These are phyloP conservation scores for Apocynum venetum DNA, from an alignment of 257 asterid genomes.

Conservation along the genomic window DNA sequence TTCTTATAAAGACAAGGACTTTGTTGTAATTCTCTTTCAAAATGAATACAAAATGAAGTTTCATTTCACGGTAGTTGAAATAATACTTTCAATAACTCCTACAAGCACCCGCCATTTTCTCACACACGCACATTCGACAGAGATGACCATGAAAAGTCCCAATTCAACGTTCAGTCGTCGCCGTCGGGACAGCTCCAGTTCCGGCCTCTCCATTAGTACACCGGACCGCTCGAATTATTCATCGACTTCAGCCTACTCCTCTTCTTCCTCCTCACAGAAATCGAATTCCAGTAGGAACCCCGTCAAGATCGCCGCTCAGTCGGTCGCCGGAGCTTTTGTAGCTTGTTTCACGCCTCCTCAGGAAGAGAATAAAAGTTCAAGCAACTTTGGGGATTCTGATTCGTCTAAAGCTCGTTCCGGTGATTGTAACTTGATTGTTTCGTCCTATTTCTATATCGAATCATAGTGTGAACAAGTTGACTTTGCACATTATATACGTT, in stretches of 20 bases:
- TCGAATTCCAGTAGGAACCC: constrained; percentile 34
- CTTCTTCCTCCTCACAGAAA: constrained; percentile 41
- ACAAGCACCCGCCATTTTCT: constrained; percentile 50
- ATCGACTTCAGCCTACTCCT: constrained; percentile 32
- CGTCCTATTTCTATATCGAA: too few species aligned
- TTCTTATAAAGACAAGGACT: too few species aligned
- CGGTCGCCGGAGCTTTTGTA: constrained; percentile 48
- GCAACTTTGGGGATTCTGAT: constrained; percentile 32
- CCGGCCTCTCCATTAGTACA: constrained; percentile 29
- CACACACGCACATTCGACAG: constrained; percentile 20
- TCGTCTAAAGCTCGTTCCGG: constrained; percentile 35
- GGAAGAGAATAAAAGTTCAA: constrained; percentile 23
- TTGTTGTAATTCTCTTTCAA: too few species aligned
- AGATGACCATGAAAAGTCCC: constrained; percentile 40
- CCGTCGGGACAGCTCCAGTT: constrained; percentile 32
- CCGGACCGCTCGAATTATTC: constrained; percentile 36
- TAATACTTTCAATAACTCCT: constrained; percentile 10
- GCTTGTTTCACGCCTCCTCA: constrained; percentile 72
- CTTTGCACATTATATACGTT: neutral
- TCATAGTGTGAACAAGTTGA: neutral
- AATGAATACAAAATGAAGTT: too few species aligned
- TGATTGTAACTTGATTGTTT: constrained; percentile 9
- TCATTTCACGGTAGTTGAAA: constrained; percentile 20
- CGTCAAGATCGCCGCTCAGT: constrained; percentile 42
- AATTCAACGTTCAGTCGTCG: constrained; percentile 27